Evolutionary conservation across 768 basidiomycete species (phyloP), one percentile per base, ranked within the genome.

Genomic region (Inosperma sp.): DNA sequence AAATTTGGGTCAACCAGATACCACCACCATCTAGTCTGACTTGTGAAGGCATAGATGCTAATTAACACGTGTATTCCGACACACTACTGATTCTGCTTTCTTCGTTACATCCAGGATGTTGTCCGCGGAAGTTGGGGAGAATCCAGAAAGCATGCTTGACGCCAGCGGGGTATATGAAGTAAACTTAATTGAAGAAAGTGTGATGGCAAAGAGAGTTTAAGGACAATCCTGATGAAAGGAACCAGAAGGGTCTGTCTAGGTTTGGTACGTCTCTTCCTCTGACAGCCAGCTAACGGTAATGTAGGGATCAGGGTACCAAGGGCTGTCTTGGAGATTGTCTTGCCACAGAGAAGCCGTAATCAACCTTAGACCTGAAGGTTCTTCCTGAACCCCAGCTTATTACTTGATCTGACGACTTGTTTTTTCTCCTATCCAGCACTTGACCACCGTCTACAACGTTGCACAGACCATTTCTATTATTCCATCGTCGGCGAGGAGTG

Each of bases 281-380:
- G 57, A 58, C 60, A 59, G 57, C 55, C 48, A 57, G 41, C 52
- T 51, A 25, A 45, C 40, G 52, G 46, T 57, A 53, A 58, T 57
- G 59, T 34, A 51, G 31, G 40, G 50, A 30, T n/a, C n/a, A n/a
- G n/a, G n/a, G n/a, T n/a, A n/a, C n/a, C n/a, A n/a, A n/a, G n/a
- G n/a, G n/a, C n/a, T n/a, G 40, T 30, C 25, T 23, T 23, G 16
- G 26, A 61, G 64, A 65, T 65, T 62, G 60, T 62, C 64, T 53
- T 60, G 55, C 59, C 53, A 57, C 54, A 51, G 56, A 59, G 63
- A 62, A 62, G 63, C 59, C 33, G 31, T 49, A 52, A 53, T 51
- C 52, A 49, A 35, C 40, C 49, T 47, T 49, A 54, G 40, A 19
- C 1, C 34, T 54, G 41, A 59, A 56, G 52, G 34, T 49, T 57